Evolutionary conservation across 1,284 basidiomycete genomes (phyloP).

Genomic region (Malassezia japonica): DNA sequence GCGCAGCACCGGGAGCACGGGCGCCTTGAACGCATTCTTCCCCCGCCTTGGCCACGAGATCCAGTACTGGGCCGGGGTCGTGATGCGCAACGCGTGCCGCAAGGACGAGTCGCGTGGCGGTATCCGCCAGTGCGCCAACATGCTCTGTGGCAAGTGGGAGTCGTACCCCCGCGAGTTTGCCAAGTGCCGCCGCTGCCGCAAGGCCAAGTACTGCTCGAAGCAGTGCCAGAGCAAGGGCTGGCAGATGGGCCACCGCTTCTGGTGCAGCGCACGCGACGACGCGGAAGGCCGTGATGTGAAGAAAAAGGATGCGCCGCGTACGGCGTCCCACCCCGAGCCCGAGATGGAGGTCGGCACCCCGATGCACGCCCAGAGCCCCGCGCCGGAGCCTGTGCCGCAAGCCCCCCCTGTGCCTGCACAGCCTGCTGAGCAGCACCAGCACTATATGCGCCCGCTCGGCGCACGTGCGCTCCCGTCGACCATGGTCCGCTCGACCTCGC

Average conservation of each 20-base stretch:
- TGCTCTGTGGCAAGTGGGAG: slow-evolving; percentile 82
- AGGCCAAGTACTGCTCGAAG: slow-evolving; percentile 97
- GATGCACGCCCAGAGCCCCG: neutral
- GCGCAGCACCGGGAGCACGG: slow-evolving; percentile 55
- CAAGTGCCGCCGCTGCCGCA: slow-evolving; percentile 87
- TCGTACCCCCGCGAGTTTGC: slow-evolving; percentile 86
- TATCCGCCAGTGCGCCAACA: slow-evolving; percentile 94
- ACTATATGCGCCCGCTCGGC: slow-evolving; percentile 19
- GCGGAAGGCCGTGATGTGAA: slow-evolving; percentile 19
- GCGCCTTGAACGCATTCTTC: slow-evolving; percentile 20
- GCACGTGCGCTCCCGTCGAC: slow-evolving; percentile 23
- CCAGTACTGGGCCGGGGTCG: slow-evolving; percentile 97
- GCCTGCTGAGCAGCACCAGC: neutral
- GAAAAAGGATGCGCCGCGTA: slow-evolving; percentile 21
- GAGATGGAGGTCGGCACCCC: neutral
- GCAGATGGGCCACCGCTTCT: slow-evolving; percentile 84
- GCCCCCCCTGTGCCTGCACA: neutral
- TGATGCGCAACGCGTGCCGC: slow-evolving; percentile 96
- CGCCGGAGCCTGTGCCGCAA: neutral
- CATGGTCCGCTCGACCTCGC: slow-evolving; percentile 9
- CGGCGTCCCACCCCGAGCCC: neutral
- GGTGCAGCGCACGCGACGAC: slow-evolving; percentile 48
- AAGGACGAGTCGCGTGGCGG: slow-evolving; percentile 86
- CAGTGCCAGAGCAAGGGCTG: slow-evolving; percentile 94
- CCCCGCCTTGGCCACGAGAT: slow-evolving; percentile 74